phyloP scores from a whole-genome alignment of 139 green algal species.

The Trebouxia sp. region DNA sequence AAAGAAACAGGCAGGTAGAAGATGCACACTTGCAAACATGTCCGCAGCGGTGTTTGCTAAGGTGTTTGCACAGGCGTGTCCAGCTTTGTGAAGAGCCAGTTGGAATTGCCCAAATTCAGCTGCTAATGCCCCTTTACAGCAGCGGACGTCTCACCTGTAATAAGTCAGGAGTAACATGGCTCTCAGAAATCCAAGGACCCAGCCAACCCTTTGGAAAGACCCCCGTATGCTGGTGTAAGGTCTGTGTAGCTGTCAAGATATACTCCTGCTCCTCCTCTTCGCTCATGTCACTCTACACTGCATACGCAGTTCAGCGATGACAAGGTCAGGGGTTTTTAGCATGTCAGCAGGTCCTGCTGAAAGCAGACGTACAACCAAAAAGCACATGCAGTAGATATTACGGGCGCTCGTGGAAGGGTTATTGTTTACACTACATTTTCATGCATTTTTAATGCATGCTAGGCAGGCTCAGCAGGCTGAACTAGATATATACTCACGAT shows the following conservation, averaged over 20 bases:
- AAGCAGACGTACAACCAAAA: not conserved
- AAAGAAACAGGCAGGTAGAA: no score
- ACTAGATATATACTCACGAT: no score
- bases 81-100: not conserved
- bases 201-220: constrained; percentile 3
- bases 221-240: not conserved
- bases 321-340: not conserved
- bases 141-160: not conserved
- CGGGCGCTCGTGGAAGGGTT: no score
- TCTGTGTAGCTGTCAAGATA: not conserved
- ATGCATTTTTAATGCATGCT: no score
- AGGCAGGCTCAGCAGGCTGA: no score
- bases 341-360: not conserved
- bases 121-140: not conserved
- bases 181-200: constrained; percentile 1
- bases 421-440: no score
- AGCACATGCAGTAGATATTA: not conserved
- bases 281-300: not conserved
- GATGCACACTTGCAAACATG: no score
- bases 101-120: not conserved
- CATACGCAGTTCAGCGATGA: not conserved
- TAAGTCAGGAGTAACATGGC: constrained; percentile 20
- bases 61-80: not conserved
- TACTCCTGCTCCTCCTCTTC: not conserved
- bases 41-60: no score